Percentiles rank a stretch among this genome's conserved stretches.
Evolutionary conservation across 805 yeast species (phyloP).

Genomic region (Pichia cabralensis): DNA sequence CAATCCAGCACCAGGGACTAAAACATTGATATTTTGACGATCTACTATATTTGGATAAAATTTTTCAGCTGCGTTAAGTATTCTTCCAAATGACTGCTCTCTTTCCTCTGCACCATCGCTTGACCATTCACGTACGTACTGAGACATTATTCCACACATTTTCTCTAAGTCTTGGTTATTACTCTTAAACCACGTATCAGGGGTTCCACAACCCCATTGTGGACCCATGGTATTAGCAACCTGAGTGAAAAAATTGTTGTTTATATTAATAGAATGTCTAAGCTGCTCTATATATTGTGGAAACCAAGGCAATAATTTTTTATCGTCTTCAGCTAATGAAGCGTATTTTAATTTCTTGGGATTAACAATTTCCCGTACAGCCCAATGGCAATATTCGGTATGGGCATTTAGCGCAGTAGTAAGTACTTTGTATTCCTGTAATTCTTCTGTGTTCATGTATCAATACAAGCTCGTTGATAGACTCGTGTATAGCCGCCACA

Average conservation of each 20-base stretch:
- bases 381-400: conserved; percentile 26
- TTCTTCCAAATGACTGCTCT: conserved; percentile 26
- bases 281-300: conserved; percentile 31
- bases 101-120: conserved; percentile 41
- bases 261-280: conserved; percentile 33
- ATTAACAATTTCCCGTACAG: conserved; percentile 21
- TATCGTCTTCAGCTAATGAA: conserved; percentile 32
- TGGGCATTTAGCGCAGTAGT: conserved; percentile 25
- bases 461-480: too few relatives aligned
- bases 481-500: too few relatives aligned
- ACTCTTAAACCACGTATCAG: conserved; percentile 34
- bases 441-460: not conserved
- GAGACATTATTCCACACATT: conserved; percentile 46
- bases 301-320: conserved; percentile 41
- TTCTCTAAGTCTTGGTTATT: conserved; percentile 40
- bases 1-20: conserved; percentile 59
- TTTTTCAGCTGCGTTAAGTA: conserved; percentile 27
- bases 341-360: conserved; percentile 27
- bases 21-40: conserved; percentile 32
- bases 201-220: conserved; percentile 39
- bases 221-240: conserved; percentile 35
- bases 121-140: conserved; percentile 55
- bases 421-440: conserved; percentile 22
- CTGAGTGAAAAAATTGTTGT: conserved; percentile 32
- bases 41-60: conserved; percentile 28